Base-by-base conservation (phyloP, 148 eudicot genomes). In the Camellia japonica region DNA sequence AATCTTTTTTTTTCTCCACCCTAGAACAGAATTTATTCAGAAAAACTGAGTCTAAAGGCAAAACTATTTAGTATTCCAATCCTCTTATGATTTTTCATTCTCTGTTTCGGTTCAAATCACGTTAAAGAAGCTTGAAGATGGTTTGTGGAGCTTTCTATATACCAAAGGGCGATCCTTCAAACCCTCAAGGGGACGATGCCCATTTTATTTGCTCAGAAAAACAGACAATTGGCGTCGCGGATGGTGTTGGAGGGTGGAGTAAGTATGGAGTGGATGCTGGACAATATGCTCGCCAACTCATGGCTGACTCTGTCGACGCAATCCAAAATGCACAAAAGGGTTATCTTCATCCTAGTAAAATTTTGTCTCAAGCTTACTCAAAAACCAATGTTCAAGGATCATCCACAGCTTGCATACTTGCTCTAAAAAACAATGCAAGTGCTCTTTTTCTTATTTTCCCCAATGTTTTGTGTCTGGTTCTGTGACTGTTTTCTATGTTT, bases 121-220 rank as follows among this genome's bases (percentile, higher is more conserved):
- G 54, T 68, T 42, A 75, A 61, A 75, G 56, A 60, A 8, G n/a
- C 11, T 44, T 75, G 78, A 61, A 75, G 51, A 75, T 75, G 68
- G 56, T 44, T n/a, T 46, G 78, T 13, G 78, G 78, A 75, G 78
- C 78, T 61, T 75, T 75, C 78, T 75, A 62, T 68, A 75, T 75
- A 75, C 55, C 78, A 0, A 61, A 75, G 56, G 78, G 7, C 43
- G 44, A n/a, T 14, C 23, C 12, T 6, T 62, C 41, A 23, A 75
- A 43, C 14, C 78, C 78, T 30, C 78, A 43, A 75, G 78, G 78
- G 56, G 78, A 75, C 3, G 78, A 75, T 19, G 43, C 78, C 68
- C 78, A 75, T 56, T 75, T 75, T 13, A 61, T 75, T 49, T 75
- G 68, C 46, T 55, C 0, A 61, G 78, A 75, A 20, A 75, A 46